Evolutionary conservation across 768 basidiomycete species (phyloP), one percentile per base, ranked within the genome.

Genomic region (Hortiboletus campestris): DNA sequence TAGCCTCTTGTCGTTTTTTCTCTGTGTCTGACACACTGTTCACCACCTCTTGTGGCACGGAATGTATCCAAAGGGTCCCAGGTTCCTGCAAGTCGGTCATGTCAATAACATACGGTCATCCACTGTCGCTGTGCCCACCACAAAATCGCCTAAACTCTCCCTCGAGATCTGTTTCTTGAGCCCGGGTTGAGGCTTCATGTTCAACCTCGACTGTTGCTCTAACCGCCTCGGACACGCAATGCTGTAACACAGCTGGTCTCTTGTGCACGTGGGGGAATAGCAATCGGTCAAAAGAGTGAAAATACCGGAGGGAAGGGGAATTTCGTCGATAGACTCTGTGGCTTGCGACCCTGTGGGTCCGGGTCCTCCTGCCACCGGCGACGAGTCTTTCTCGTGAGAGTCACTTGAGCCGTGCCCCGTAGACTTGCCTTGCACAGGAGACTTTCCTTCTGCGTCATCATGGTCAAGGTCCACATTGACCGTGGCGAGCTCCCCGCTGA

Each of bases 211-310:
- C 69, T 97, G 96, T 71, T 98, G 97, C 73, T 98, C 96, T 56
- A 97, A 72, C 57, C 97, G 75, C 47, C 97, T 75, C 2, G 97
- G 97, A 68, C 97, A 99, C 28, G 94, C 94, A 60, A 98, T 98
- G 60, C 90, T 93, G 71, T 99, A 98, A 74, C 97, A 99, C n/a
- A 98, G 75, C 57, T 84, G 85, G 67, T 98, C 95, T 49, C 91
- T 79, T 34, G 91, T 90, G 74, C 97, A 98, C 31, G 97, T 99
- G 17, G 97, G 94, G 12, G 94, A 97, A 75, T 98, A 98, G 71
- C 97, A 99, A 68, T 97, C 95, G 0, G 94, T 95, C 58, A 99
- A 79, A 43, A 98, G 80, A 2, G 95, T 98, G 71, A 98, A 98
- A 16, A 98, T 94, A 22, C 97, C 97, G 0, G 89, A 84, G 2